Base-by-base conservation (phyloP, 1,284 basidiomycete species). In the Wallemia hederae region DNA sequence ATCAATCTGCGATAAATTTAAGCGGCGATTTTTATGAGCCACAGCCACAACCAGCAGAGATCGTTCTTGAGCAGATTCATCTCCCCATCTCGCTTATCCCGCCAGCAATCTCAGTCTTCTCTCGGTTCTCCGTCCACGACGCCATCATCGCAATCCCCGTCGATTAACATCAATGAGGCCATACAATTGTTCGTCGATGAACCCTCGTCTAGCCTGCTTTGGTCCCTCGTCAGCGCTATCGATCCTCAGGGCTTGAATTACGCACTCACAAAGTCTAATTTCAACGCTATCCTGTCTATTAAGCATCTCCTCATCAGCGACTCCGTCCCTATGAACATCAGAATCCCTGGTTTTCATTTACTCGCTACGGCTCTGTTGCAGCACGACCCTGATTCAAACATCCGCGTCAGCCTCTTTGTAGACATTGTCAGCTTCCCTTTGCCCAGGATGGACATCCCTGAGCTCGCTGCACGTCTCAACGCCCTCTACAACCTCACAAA, bases 371-470 rank as follows among this genome's bases (percentile, higher is more conserved):
- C 39, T 49, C n/a, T 49, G 22, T n/a, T 49, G 3, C 5, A 49
- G 22, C 39, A 49, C 39, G 14, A 49, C n/a, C 39, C 39, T 11
- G 39, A 49, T 7, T n/a, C 39, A 11, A 49, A 49, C 19, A 49
- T 49, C 19, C 39, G 39, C 22, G 39, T 49, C n/a, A 49, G 39
- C n/a, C n/a, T 49, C 14, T 49, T 49, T 49, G 39, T 49, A 7
- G 39, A 49, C n/a, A 49, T 49, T n/a, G 39, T 49, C n/a, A 49
- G 39, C 39, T 49, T 49, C 39, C 39, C 39, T n/a, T 49, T 49
- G 22, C 39, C 39, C 5, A 49, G 22, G 14, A 49, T 49, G 39
- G 39, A 49, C 56, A 26, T 58, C 24, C 25, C 56, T 11, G 56
- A 58, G 25, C 25, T 58, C 19, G 56, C 56, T 58, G 56, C 56